Conservation (phyloP, 164 flowering plant species). For the Aristolochia fimbriata region DNA sequence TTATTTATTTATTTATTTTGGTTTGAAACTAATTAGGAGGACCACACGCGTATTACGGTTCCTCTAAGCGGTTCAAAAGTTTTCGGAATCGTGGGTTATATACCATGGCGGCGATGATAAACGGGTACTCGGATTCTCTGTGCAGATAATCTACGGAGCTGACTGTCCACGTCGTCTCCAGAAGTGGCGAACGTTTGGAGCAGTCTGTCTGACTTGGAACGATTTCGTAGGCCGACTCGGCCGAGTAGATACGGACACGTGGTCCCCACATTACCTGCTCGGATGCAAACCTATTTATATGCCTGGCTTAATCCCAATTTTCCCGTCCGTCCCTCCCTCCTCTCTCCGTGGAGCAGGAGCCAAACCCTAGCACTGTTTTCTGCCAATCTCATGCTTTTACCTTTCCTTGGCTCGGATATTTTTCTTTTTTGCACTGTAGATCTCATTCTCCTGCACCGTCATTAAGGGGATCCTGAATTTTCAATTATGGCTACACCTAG, state of each 20-base stretch:
- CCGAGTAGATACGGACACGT: constrained; percentile 41
- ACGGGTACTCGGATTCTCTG: too few species aligned
- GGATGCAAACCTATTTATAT: constrained; percentile 99
- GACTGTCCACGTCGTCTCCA: too few species aligned
- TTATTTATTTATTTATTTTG: too few species aligned
- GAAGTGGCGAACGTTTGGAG: too few species aligned
- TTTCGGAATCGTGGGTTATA: too few species aligned
- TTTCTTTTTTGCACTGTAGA: background rate
- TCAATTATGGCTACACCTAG: constrained; percentile 43
- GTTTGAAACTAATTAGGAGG: too few species aligned
- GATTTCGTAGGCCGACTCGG: background rate
- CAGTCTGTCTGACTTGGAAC: too few species aligned
- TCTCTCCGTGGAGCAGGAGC: background rate
- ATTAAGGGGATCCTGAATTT: background rate
- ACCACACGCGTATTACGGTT: too few species aligned
- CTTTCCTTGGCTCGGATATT: constrained; percentile 1
- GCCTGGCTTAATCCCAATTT: constrained; percentile 33
- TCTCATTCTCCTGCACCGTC: background rate
- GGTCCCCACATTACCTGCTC: constrained; percentile 23
- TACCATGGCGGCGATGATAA: too few species aligned
- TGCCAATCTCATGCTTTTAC: constrained; percentile 5
- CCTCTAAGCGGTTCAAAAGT: too few species aligned
- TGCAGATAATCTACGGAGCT: too few species aligned
- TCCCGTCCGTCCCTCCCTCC: constrained; percentile 27
- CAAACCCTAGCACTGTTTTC: constrained; percentile 11